These are phyloP conservation scores for Parvularia atlantis DNA, from an alignment of 78 protist species.

Conservation along the genomic window DNA sequence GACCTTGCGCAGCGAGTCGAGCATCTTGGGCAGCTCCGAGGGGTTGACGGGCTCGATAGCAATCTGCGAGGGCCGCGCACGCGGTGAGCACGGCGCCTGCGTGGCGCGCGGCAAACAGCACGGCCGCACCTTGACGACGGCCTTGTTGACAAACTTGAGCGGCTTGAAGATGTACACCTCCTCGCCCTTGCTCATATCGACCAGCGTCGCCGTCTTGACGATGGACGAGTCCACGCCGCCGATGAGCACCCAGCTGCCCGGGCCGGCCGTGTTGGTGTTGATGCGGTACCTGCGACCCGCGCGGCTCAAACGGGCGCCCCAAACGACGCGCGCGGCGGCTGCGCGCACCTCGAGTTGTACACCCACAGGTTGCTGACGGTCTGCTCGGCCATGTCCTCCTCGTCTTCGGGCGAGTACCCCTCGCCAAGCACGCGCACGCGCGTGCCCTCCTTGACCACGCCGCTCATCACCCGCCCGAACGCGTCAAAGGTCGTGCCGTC, in stretches of 20 bases:
- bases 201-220: constrained; percentile 75
- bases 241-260: constrained; percentile 88
- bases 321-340: neutral
- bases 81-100: too few relatives aligned
- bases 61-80: too few relatives aligned
- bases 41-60: constrained; percentile 92
- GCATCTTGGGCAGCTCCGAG: constrained; percentile 94
- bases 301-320: neutral
- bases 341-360: constrained; percentile 46
- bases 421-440: constrained; percentile 80
- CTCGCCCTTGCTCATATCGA: neutral
- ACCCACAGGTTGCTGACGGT: constrained; percentile 40
- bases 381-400: constrained; percentile 70
- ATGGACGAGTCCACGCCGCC: constrained; percentile 84
- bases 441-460: constrained; percentile 54
- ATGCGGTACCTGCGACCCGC: constrained; percentile 51
- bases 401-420: constrained; percentile 78
- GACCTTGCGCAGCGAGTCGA: constrained; percentile 82
- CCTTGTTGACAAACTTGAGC: constrained; percentile 5
- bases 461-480: constrained; percentile 70
- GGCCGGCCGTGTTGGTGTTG: constrained; percentile 46
- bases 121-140: constrained; percentile 65
- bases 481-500: constrained; percentile 67
- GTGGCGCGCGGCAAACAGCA: too few relatives aligned
- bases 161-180: constrained; percentile 30